Evolutionary conservation across 805 yeast species (phyloP).

Genomic region (Zygotorulaspora florentina): DNA sequence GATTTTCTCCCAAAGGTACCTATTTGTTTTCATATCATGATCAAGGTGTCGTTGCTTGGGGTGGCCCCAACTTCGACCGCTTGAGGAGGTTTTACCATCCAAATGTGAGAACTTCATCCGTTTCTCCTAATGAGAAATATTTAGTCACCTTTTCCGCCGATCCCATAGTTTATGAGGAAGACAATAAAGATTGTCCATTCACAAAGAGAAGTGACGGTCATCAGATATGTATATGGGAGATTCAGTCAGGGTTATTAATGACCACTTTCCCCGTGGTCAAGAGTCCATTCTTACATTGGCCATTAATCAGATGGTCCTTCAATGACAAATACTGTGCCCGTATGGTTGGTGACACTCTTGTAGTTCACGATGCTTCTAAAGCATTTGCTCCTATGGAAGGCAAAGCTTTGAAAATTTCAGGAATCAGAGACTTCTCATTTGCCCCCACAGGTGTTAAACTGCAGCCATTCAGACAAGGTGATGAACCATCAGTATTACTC

Average conservation of each 20-base stretch:
- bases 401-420: slow-evolving; percentile 77
- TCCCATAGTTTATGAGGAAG: slow-evolving; percentile 64
- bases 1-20: slow-evolving; percentile 92
- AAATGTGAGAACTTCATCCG: slow-evolving; percentile 82
- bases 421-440: slow-evolving; percentile 87
- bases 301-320: slow-evolving; percentile 90
- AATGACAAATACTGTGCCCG: slow-evolving; percentile 94
- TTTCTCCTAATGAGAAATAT: slow-evolving; percentile 88
- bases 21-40: slow-evolving; percentile 83
- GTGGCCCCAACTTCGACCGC: slow-evolving; percentile 74
- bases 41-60: slow-evolving; percentile 95
- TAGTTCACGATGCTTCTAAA: slow-evolving; percentile 75
- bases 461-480: slow-evolving; percentile 49
- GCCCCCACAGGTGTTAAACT: slow-evolving; percentile 83
- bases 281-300: slow-evolving; percentile 81
- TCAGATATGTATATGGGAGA: slow-evolving; percentile 89
- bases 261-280: slow-evolving; percentile 85
- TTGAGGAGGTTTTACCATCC: slow-evolving; percentile 80
- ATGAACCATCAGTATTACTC: slow-evolving; percentile 59
- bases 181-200: slow-evolving; percentile 71
- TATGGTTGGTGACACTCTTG: slow-evolving; percentile 87
- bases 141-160: slow-evolving; percentile 86
- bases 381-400: slow-evolving; percentile 79
- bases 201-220: slow-evolving; percentile 87
- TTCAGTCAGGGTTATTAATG: slow-evolving; percentile 73